Conservation (phyloP, 1,284 basidiomycete species). For the Boletus calvinii region DNA sequence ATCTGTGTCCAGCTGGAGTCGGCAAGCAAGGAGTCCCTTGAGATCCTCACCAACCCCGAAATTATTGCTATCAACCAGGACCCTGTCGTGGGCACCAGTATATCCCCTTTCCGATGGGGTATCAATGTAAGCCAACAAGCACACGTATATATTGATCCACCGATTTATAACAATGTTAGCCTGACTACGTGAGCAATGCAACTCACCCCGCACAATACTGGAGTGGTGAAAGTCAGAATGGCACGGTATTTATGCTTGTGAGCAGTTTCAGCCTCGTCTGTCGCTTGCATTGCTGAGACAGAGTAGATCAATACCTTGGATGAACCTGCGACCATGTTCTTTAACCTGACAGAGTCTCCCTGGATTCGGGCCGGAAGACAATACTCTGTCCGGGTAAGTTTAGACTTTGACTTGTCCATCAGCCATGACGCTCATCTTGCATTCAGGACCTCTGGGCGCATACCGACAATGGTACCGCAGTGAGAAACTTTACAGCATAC, state of each 20-base stretch:
- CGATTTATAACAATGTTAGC: conserved; percentile 33
- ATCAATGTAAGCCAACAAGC: conserved; percentile 43
- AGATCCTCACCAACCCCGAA: conserved; percentile 60
- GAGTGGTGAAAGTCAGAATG: conserved; percentile 56
- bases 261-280: background rate
- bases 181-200: conserved; percentile 50
- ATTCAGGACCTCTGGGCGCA: conserved; percentile 66
- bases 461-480: conserved; percentile 63
- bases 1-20: conserved; percentile 43
- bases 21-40: conserved; percentile 47
- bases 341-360: conserved; percentile 66
- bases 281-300: background rate
- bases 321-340: conserved; percentile 54
- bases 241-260: conserved; percentile 58
- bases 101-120: conserved; percentile 70
- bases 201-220: conserved; percentile 58
- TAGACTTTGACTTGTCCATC: background rate
- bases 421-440: conserved; percentile 5
- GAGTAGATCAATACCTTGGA: conserved; percentile 51
- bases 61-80: conserved; percentile 72
- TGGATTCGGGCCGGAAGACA: conserved; percentile 67
- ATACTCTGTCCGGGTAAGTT: conserved; percentile 54
- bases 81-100: conserved; percentile 55
- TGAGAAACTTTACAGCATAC: conserved; percentile 58
- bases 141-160: background rate